Conservation (phyloP, 441 rosid species). For the Adansonia grandidieri region DNA sequence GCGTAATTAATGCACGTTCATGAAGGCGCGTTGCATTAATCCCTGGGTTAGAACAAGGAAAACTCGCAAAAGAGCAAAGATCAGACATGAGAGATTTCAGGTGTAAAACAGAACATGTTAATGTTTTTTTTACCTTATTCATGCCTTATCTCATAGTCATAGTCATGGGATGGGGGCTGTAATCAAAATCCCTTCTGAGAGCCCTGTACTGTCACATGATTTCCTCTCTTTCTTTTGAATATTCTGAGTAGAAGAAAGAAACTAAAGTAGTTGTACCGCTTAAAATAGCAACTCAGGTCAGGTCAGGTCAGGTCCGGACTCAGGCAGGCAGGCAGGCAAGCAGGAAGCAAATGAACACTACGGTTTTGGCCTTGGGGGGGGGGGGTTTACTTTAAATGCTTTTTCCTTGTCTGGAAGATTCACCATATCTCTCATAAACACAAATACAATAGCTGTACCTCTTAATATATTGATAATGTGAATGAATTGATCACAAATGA, state of each 20-base stretch:
- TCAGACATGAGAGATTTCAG: too few species aligned
- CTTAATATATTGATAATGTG: conserved; percentile 19
- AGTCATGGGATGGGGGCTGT: background rate
- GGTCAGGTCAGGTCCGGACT: background rate
- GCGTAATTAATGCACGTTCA: too few species aligned
- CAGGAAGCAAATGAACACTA: conserved; percentile 25
- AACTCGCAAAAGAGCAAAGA: too few species aligned
- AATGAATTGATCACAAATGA: background rate
- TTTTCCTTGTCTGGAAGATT: conserved; percentile 36
- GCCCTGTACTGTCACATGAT: background rate
- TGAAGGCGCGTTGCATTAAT: too few species aligned
- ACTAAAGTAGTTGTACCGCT: background rate
- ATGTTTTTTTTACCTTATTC: too few species aligned
- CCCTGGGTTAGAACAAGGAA: too few species aligned
- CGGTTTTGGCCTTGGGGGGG: background rate
- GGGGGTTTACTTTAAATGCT: conserved; percentile 21
- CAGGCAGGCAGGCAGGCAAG: too few species aligned
- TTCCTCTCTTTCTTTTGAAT: background rate
- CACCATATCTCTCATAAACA: conserved; percentile 32
- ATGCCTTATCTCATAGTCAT: too few species aligned
- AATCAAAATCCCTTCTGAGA: background rate
- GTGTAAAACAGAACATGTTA: too few species aligned
- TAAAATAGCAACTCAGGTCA: background rate
- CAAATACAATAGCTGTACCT: conserved; percentile 32
- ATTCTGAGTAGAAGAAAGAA: background rate